phyloP scores from a whole-genome alignment of 345 rosid genomes.

The Melastoma malabathricum region DNA sequence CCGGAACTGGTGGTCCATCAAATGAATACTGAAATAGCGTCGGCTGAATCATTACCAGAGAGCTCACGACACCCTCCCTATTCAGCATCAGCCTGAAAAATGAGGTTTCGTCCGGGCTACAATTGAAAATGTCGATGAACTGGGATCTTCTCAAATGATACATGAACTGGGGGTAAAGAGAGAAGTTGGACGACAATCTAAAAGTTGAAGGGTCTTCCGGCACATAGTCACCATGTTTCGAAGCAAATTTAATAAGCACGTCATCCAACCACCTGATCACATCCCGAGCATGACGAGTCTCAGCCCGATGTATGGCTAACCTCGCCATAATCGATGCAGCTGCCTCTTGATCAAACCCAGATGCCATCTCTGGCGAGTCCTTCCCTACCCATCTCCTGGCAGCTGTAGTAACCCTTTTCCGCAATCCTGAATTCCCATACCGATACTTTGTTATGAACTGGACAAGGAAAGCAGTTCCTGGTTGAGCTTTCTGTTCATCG shows the following conservation, averaged over 20 bases:
- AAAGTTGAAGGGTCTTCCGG: slow-evolving; percentile 91
- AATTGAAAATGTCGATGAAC: slow-evolving; percentile 85
- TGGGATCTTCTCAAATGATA: slow-evolving; percentile 89
- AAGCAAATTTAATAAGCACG: slow-evolving; percentile 54
- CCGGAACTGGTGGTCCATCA: slow-evolving; percentile 90
- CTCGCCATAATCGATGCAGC: slow-evolving; percentile 93
- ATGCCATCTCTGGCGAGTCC: slow-evolving; percentile 54
- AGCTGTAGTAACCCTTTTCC: slow-evolving; percentile 79
- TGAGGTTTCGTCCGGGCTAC: slow-evolving; percentile 80
- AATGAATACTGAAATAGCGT: slow-evolving; percentile 82
- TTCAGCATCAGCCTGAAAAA: slow-evolving; percentile 79
- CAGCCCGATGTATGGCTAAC: slow-evolving; percentile 70
- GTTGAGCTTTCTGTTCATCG: slow-evolving; percentile 49
- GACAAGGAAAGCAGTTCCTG: slow-evolving; percentile 77
- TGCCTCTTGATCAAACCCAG: slow-evolving; percentile 95
- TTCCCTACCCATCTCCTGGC: slow-evolving; percentile 91
- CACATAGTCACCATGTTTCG: slow-evolving; percentile 81
- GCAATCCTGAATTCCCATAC: slow-evolving; percentile 46
- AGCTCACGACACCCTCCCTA: slow-evolving; percentile 81
- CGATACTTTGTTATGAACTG: slow-evolving; percentile 80
- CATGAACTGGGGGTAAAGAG: slow-evolving; percentile 96
- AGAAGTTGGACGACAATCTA: slow-evolving; percentile 72
- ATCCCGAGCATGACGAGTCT: slow-evolving; percentile 59
- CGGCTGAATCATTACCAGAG: slow-evolving; percentile 92
- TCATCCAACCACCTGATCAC: slow-evolving; percentile 91